Conservation (phyloP, 768 basidiomycete genomes). For the Leccinum disarticulatum region DNA sequence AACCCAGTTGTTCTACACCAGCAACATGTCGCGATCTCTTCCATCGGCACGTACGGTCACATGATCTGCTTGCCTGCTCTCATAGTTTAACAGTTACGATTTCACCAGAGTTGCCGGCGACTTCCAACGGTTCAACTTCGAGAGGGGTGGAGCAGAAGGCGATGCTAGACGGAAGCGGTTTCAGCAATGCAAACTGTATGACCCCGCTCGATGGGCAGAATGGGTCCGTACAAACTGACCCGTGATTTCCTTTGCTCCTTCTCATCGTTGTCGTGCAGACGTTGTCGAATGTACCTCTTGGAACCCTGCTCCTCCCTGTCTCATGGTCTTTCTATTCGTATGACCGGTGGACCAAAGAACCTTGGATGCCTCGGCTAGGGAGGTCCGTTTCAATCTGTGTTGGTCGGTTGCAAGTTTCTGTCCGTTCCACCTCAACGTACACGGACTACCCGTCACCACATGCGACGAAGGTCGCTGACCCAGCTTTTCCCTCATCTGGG, state of each 20-base stretch:
- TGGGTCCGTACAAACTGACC: constrained; percentile 39
- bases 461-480: no score
- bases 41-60: constrained; percentile 50
- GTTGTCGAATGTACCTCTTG: constrained; percentile 96
- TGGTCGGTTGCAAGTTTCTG: constrained; percentile 41
- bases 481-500: no score
- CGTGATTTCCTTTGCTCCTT: not conserved
- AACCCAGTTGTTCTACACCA: constrained; percentile 87
- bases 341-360: constrained; percentile 93
- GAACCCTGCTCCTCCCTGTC: constrained; percentile 82
- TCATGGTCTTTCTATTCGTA: constrained; percentile 90
- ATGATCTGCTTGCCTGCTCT: not conserved
- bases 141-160: constrained; percentile 79
- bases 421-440: constrained; percentile 72
- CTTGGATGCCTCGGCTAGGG: constrained; percentile 98
- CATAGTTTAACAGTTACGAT: constrained; percentile 58
- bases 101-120: constrained; percentile 92
- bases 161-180: constrained; percentile 92
- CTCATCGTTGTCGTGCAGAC: constrained; percentile 26
- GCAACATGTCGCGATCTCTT: constrained; percentile 80
- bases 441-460: constrained; percentile 55
- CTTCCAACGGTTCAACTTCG: constrained; percentile 99
- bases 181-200: constrained; percentile 93
- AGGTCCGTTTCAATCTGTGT: constrained; percentile 36
- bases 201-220: constrained; percentile 83